These are phyloP conservation scores for Salvia sclarea DNA, from an alignment of 305 asterid species.

Conservation along the genomic window DNA sequence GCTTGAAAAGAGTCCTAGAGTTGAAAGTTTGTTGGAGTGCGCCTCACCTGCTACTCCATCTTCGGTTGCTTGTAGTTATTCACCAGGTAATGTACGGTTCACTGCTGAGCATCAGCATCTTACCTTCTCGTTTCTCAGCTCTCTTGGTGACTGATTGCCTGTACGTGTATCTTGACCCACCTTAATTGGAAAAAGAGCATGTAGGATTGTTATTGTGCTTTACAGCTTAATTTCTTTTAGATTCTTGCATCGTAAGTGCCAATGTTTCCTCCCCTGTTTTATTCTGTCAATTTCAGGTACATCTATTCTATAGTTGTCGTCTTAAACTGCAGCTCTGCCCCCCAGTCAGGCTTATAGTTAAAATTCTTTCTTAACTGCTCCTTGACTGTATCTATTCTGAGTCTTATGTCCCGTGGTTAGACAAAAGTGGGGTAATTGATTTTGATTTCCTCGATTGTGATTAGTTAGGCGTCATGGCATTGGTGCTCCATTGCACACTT, in stretches of 20 bases:
- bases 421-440: neutral
- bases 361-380: neutral
- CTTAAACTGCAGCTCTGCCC: neutral
- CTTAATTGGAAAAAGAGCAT: neutral
- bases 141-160: slow-evolving; percentile 7
- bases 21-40: slow-evolving; percentile 51
- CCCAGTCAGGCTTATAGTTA: neutral
- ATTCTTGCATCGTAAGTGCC: neutral
- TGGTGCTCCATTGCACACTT: neutral
- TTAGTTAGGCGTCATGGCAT: neutral
- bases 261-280: neutral
- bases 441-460: neutral
- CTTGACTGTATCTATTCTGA: neutral
- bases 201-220: neutral
- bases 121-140: slow-evolving; percentile 9
- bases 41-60: slow-evolving; percentile 88
- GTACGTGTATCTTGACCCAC: neutral
- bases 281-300: neutral
- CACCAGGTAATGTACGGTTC: slow-evolving; percentile 62
- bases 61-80: slow-evolving; percentile 78
- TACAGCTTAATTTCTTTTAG: neutral
- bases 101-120: slow-evolving; percentile 1
- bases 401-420: neutral
- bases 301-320: neutral
- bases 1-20: slow-evolving; percentile 63